phyloP scores from a whole-genome alignment of 2,329 filamentous ascomycete species.

The Cordyceps militaris region DNA sequence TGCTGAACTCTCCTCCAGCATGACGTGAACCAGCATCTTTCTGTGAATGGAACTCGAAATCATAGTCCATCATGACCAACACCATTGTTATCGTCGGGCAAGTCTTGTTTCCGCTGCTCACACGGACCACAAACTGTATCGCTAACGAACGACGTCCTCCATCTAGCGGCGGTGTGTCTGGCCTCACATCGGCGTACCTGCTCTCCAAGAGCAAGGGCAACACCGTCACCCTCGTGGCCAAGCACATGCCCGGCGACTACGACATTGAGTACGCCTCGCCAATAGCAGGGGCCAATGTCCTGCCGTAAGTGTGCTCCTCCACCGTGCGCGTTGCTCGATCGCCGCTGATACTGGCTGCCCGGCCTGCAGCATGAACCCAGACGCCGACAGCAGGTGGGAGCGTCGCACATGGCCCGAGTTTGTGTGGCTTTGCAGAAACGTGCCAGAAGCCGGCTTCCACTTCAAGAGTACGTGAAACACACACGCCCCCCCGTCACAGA shows the following conservation, averaged over 20 bases:
- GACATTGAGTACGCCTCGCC: conserved; percentile 86
- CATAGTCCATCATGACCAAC: conserved; percentile 22
- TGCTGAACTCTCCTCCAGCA: background rate
- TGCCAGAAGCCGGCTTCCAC: conserved; percentile 74
- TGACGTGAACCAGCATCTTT: background rate
- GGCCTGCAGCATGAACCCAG: conserved; percentile 35
- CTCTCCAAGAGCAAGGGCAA: conserved; percentile 39
- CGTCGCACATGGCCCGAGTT: conserved; percentile 58
- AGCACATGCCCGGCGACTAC: conserved; percentile 91
- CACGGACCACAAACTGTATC: background rate
- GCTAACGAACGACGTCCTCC: background rate
- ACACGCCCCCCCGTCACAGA: background rate
- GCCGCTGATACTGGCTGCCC: background rate
- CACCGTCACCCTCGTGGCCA: conserved; percentile 64
- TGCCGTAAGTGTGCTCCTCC: conserved; percentile 49
- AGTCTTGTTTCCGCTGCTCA: conserved; percentile 10
- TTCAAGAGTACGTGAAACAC: conserved; percentile 52
- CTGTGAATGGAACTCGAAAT: background rate
- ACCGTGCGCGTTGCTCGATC: background rate
- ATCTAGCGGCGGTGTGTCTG: conserved; percentile 41
- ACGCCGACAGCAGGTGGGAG: conserved; percentile 48
- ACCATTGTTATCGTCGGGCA: conserved; percentile 30
- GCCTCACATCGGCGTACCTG: conserved; percentile 43
- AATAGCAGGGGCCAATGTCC: conserved; percentile 77
- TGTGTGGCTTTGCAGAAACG: conserved; percentile 50